These are phyloP conservation scores for Lasiodiplodia gonubiensis DNA, from an alignment of 2,329 filamentous ascomycete species.

Conservation along the genomic window DNA sequence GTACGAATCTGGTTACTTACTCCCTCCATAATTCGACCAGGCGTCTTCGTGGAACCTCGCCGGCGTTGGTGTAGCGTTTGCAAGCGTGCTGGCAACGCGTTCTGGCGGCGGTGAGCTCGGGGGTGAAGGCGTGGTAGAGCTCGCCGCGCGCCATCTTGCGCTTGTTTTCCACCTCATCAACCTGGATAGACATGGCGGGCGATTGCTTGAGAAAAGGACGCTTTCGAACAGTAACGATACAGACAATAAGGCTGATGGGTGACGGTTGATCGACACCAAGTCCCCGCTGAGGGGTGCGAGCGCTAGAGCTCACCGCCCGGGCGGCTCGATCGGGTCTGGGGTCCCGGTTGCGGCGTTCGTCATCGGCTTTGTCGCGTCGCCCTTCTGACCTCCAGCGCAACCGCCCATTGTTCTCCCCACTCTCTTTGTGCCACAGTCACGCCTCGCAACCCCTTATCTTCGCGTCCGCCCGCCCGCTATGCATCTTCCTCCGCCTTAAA, in stretches of 20 bases:
- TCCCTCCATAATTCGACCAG: conserved; percentile 72
- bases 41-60: conserved; percentile 64
- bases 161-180: conserved; percentile 41
- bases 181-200: conserved; percentile 6
- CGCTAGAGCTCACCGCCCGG: conserved; percentile 5
- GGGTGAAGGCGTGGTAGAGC: conserved; percentile 75
- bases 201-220: too few species aligned
- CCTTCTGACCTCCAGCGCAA: conserved; percentile 23
- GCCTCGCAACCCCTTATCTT: background rate
- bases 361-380: conserved; percentile 17
- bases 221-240: too few species aligned
- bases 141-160: conserved; percentile 68
- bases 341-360: conserved; percentile 17
- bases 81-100: conserved; percentile 67
- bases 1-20: conserved; percentile 56
- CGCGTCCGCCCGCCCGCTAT: background rate
- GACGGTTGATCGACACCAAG: background rate
- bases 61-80: conserved; percentile 67
- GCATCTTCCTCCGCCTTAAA: conserved; percentile 20
- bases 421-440: conserved; percentile 2
- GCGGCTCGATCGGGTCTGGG: background rate
- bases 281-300: background rate
- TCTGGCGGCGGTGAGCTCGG: conserved; percentile 69
- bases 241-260: background rate
- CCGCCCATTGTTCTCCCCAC: conserved; percentile 3